Base-by-base conservation (phyloP, 352 stramenopile species). In the Phytopythium chamaehyphon region DNA sequence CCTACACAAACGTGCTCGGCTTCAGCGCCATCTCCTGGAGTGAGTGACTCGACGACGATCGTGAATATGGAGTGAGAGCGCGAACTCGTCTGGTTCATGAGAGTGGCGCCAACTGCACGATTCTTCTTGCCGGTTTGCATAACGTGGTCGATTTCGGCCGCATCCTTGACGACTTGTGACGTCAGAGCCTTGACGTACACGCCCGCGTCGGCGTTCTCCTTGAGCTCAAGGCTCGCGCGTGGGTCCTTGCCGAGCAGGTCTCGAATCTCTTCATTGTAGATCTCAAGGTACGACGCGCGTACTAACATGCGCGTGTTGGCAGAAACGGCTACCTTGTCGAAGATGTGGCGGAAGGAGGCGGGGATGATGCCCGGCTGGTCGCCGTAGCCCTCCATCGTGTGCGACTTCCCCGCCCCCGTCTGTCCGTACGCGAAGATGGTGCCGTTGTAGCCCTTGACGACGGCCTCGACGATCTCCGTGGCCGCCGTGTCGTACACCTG, bases 191-290 rank as follows among this genome's bases (percentile, higher is more conserved):
- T 81, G 14, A 97, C 90, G 61, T 92, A 96, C 18, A 97, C 84
- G 23, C 96, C 95, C 48, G 84, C 83, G 59, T 96, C 86, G 10
- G 76, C 79, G 44, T 90, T 97, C 62, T 98, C 89, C 50, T 97
- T 96, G 19, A 98, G 69, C 51, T 97, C 87, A 10, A 96, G 67
- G n/a, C 79, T 80, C 23, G 67, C 61, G 22, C 70, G 77, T 0
- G 77, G 76, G 51, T 97, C 82, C 51, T 88, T 92, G 18, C 80
- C 87, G 31, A 99, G 65, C 31, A 99, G 67, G 61, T 99, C 96
- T 21, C 91, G 73, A 58, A 98, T 98, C 62, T 99, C 92, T 75
- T 99, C 96, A 61, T 98, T 98, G 75, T 99, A 99, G 61, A 99
- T 98, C 69, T 99, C 96, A 24, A 98, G 75, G 59, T 98, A 98